Conservation (phyloP, 2,329 filamentous ascomycete species). For the Fusarium sp. region DNA sequence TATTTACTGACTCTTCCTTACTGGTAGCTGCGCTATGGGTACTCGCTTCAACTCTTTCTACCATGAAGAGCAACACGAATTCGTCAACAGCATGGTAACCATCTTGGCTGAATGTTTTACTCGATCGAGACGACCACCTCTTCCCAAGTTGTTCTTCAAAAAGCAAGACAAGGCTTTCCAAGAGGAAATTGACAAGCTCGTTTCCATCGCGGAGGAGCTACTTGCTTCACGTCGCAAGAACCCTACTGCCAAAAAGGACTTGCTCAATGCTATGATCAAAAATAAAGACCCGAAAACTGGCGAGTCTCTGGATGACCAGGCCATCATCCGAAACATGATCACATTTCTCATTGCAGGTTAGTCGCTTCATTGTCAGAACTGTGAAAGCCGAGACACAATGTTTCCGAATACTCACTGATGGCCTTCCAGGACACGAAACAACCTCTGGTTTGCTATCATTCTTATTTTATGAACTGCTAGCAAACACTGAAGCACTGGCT, state of each 20-base stretch:
- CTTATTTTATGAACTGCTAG: constrained; percentile 71
- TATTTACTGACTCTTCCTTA: too few relatives aligned
- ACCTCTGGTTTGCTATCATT: constrained; percentile 76
- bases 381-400: too few relatives aligned
- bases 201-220: too few relatives aligned
- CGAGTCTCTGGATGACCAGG: constrained; percentile 67
- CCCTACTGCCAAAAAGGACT: neutral
- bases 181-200: too few relatives aligned
- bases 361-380: too few relatives aligned
- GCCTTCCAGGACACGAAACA: constrained; percentile 66
- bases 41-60: neutral
- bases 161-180: too few relatives aligned
- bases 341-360: constrained; percentile 74
- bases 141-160: too few relatives aligned
- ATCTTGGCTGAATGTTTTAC: too few relatives aligned
- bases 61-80: too few relatives aligned
- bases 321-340: constrained; percentile 75
- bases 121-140: too few relatives aligned
- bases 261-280: neutral
- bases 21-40: neutral
- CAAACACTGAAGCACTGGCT: constrained; percentile 67
- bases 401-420: too few relatives aligned
- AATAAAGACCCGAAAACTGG: constrained; percentile 71
- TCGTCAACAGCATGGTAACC: too few relatives aligned
- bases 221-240: neutral